phyloP scores from a whole-genome alignment of 1,284 basidiomycete genomes.

The Gymnopus androsaceus region DNA sequence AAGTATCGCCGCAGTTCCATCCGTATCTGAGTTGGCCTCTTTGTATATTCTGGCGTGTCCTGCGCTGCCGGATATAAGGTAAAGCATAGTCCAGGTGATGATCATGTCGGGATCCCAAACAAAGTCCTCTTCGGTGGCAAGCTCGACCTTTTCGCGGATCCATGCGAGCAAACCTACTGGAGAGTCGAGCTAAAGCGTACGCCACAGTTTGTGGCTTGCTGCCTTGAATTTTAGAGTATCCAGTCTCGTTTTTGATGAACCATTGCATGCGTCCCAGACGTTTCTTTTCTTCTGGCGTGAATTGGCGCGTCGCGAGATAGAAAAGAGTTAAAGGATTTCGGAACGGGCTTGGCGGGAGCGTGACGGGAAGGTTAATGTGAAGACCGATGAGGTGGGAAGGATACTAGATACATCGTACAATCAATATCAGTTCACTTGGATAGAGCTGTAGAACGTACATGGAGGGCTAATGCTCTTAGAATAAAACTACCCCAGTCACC shows the following conservation, averaged over 20 bases:
- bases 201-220: conserved; percentile 23
- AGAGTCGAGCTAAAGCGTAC: conserved; percentile 20
- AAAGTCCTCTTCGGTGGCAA: conserved; percentile 14
- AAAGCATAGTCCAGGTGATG: conserved; percentile 22
- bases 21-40: conserved; percentile 19
- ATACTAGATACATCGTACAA: no score
- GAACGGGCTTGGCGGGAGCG: conserved; percentile 25
- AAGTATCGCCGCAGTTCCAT: conserved; percentile 15
- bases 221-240: conserved; percentile 21
- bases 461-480: conserved; percentile 23
- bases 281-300: conserved; percentile 18
- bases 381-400: conserved; percentile 27
- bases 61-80: conserved; percentile 19
- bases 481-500: conserved; percentile 47
- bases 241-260: conserved; percentile 17
- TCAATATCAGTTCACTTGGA: no score
- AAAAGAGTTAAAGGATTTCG: conserved; percentile 14
- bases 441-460: no score
- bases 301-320: conserved; percentile 14
- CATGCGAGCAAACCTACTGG: conserved; percentile 24
- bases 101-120: conserved; percentile 18
- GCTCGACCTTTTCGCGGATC: conserved; percentile 22
- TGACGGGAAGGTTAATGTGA: conserved; percentile 29
- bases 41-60: conserved; percentile 34
- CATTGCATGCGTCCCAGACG: conserved; percentile 15